These are phyloP conservation scores for Bothriochloa decipiens DNA, from an alignment of 176 grass and related monocot genomes.

Conservation along the genomic window DNA sequence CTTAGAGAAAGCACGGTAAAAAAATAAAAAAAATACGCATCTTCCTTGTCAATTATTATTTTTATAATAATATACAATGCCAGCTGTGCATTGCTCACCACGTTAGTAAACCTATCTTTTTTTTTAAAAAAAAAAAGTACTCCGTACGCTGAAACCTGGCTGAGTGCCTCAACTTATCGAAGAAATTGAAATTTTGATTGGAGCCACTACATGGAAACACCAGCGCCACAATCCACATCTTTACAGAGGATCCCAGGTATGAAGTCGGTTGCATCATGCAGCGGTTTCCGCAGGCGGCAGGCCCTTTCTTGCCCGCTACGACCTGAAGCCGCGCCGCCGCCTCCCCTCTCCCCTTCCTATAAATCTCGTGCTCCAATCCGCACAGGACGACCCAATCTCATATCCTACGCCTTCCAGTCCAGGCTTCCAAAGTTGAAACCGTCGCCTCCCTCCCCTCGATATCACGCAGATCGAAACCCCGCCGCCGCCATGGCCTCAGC, in stretches of 20 bases:
- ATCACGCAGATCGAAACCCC: not conserved
- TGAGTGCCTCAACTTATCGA: too few species aligned
- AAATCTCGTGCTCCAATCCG: not conserved
- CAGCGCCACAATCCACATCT: not conserved
- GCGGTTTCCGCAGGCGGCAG: not conserved
- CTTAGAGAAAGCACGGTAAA: too few species aligned
- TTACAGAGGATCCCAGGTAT: not conserved
- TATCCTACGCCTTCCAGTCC: not conserved
- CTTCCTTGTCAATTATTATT: too few species aligned
- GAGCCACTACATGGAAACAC: not conserved
- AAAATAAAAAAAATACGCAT: too few species aligned
- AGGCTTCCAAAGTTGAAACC: not conserved
- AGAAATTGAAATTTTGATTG: not conserved
- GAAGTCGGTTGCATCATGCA: not conserved
- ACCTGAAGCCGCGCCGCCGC: not conserved
- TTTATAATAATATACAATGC: too few species aligned
- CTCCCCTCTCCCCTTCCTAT: not conserved
- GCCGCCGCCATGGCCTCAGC: conserved; percentile 11
- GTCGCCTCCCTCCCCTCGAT: not conserved
- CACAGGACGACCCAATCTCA: not conserved
- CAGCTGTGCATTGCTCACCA: too few species aligned
- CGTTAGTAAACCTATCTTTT: too few species aligned
- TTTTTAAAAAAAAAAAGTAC: too few species aligned
- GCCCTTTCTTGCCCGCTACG: not conserved
- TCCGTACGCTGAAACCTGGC: too few species aligned